phyloP scores from a whole-genome alignment of 495 filamentous ascomycete genomes.

The Tetracladium marchalianum region DNA sequence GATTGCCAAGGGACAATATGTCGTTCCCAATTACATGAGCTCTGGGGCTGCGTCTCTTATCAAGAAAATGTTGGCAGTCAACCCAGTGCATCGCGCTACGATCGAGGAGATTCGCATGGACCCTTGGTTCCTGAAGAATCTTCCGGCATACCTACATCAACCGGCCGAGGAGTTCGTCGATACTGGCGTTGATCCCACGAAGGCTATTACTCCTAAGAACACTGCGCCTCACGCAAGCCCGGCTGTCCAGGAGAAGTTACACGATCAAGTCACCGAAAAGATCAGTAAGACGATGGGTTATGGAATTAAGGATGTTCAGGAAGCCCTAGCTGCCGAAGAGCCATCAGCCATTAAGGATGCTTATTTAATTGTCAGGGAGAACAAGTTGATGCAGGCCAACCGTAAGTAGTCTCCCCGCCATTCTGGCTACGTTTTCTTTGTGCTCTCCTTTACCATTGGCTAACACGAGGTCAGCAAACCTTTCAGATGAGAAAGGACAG shows the following conservation, averaged over 20 bases:
- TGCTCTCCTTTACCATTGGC: background rate
- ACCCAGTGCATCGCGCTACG: slow-evolving; percentile 85
- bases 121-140: slow-evolving; percentile 84
- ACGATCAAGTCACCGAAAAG: slow-evolving; percentile 85
- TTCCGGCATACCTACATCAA: slow-evolving; percentile 75
- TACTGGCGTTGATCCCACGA: slow-evolving; percentile 84
- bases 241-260: slow-evolving; percentile 76
- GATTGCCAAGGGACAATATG: slow-evolving; percentile 82
- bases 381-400: slow-evolving; percentile 92
- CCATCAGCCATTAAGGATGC: slow-evolving; percentile 98
- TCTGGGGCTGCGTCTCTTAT: slow-evolving; percentile 79
- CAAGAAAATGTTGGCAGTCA: slow-evolving; percentile 87
- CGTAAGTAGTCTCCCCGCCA: slow-evolving; percentile 46
- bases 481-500: slow-evolving; percentile 32
- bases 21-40: slow-evolving; percentile 78
- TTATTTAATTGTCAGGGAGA: slow-evolving; percentile 94
- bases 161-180: slow-evolving; percentile 90
- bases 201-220: slow-evolving; percentile 71
- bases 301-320: slow-evolving; percentile 86
- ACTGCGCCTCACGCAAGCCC: slow-evolving; percentile 68
- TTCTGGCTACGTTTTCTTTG: background rate
- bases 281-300: slow-evolving; percentile 97
- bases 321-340: slow-evolving; percentile 81
- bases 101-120: slow-evolving; percentile 90
- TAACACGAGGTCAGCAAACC: slow-evolving; percentile 18